Percentiles rank a stretch among this genome's conserved stretches.
These are phyloP conservation scores for Aspergillus asperescens DNA, from an alignment of 495 filamentous ascomycete species.

Conservation along the genomic window DNA sequence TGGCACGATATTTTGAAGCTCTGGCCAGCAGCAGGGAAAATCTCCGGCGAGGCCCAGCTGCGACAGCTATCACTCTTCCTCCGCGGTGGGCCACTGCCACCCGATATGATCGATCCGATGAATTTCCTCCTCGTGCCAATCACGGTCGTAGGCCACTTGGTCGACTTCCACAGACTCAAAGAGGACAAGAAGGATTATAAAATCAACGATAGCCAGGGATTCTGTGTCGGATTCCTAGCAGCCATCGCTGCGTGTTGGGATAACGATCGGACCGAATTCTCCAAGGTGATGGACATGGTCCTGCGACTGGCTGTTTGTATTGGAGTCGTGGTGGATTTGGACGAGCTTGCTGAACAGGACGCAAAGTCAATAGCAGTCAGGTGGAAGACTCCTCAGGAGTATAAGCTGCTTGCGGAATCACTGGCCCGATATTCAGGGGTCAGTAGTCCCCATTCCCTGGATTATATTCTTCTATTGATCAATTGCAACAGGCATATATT, in stretches of 20 bases:
- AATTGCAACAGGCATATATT: constrained; percentile 35
- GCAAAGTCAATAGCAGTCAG: constrained; percentile 21
- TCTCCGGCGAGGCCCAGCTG: too few relatives aligned
- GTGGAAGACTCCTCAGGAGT: constrained; percentile 19
- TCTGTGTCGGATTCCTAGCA: constrained; percentile 37
- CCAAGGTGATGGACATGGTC: constrained; percentile 20
- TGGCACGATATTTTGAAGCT: too few relatives aligned
- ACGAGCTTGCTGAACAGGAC: constrained; percentile 16
- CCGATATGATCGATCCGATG: too few relatives aligned
- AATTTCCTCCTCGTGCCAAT: not conserved
- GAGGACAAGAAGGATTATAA: not conserved
- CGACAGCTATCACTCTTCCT: too few relatives aligned
- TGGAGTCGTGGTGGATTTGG: constrained; percentile 35
- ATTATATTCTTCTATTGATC: not conserved
- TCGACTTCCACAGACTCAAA: not conserved
- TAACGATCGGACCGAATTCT: constrained; percentile 19
- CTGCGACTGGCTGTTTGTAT: constrained; percentile 35
- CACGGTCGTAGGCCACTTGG: not conserved
- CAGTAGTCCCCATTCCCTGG: constrained; percentile 11
- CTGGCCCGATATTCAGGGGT: not conserved
- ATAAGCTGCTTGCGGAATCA: not conserved
- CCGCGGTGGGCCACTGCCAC: too few relatives aligned
- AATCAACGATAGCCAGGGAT: constrained; percentile 16
- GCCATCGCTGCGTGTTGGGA: constrained; percentile 24
- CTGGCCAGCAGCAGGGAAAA: too few relatives aligned